phyloP scores from a whole-genome alignment of 139 green algal genomes.

The Chlamydomonas eustigma region DNA sequence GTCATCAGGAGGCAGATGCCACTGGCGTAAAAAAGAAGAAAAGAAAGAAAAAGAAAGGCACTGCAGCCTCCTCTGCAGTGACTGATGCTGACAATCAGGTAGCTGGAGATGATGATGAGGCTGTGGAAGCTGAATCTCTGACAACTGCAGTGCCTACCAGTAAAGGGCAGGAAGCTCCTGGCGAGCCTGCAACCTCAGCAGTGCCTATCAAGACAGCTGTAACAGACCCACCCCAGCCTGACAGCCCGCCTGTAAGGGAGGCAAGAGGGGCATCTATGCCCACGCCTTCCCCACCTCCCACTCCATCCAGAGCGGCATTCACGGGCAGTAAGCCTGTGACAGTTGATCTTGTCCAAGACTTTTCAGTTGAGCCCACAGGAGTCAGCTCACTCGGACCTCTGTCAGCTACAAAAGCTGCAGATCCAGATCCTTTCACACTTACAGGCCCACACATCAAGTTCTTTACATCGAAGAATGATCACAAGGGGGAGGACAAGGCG shows the following conservation, averaged over 20 bases:
- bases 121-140: too few relatives aligned
- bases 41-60: neutral
- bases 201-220: neutral
- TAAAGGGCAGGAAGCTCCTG: neutral
- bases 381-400: neutral
- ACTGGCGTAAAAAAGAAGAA: neutral
- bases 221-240: neutral
- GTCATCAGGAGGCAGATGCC: neutral
- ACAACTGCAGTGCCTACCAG: neutral
- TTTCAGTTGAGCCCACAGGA: neutral
- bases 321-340: neutral
- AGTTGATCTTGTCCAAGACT: neutral
- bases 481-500: slow-evolving; percentile 2
- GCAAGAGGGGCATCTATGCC: neutral
- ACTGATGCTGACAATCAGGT: too few relatives aligned
- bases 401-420: neutral
- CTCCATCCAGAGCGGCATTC: too few relatives aligned
- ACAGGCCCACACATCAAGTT: neutral
- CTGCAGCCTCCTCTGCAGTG: neutral
- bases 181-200: neutral
- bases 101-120: neutral
- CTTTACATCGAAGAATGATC: neutral
- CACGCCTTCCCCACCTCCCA: neutral
- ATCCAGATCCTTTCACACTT: neutral
- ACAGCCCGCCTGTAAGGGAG: neutral